Conservation (phyloP, 2,329 filamentous ascomycete genomes). For the Purpureocillium takamizusanense region DNA sequence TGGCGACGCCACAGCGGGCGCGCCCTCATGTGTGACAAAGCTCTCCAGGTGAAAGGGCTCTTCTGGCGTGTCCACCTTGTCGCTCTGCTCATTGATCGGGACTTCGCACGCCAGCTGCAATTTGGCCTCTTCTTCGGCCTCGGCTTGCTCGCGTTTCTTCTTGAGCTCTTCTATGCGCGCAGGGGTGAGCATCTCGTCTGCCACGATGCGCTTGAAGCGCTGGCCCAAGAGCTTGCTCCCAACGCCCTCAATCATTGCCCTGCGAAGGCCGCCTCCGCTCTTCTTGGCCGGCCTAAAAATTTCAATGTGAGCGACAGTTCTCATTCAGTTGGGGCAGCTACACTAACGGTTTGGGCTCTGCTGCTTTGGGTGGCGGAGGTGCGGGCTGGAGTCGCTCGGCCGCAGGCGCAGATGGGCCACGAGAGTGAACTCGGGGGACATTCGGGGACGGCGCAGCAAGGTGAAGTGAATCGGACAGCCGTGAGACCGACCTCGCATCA, state of each 20-base stretch:
- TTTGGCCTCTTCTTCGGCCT: conserved; percentile 4
- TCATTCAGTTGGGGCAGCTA: no score
- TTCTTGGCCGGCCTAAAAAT: not conserved
- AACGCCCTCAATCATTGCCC: conserved; percentile 47
- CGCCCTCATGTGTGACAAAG: conserved; percentile 31
- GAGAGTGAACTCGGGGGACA: no score
- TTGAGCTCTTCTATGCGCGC: conserved; percentile 38
- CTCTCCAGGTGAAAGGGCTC: conserved; percentile 43
- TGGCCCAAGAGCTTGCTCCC: conserved; percentile 46
- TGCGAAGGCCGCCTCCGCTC: conserved; percentile 25
- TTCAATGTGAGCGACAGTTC: not conserved
- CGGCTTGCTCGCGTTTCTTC: conserved; percentile 20
- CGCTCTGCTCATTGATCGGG: conserved; percentile 6
- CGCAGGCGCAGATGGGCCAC: no score
- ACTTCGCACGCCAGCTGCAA: no score
- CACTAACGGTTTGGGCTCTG: no score
- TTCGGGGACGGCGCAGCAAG: conserved; percentile 7
- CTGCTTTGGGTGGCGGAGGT: no score
- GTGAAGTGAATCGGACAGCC: not conserved
- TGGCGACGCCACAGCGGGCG: conserved; percentile 13
- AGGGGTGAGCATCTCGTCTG: conserved; percentile 50
- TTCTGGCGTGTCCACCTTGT: conserved; percentile 26
- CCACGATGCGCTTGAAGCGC: conserved; percentile 46
- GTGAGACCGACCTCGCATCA: conserved; percentile 23
- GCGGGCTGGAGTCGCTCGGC: no score